These are phyloP conservation scores for Heterococcus sp. DNA, from an alignment of 108 stramenopile genomes.

Conservation along the genomic window DNA sequence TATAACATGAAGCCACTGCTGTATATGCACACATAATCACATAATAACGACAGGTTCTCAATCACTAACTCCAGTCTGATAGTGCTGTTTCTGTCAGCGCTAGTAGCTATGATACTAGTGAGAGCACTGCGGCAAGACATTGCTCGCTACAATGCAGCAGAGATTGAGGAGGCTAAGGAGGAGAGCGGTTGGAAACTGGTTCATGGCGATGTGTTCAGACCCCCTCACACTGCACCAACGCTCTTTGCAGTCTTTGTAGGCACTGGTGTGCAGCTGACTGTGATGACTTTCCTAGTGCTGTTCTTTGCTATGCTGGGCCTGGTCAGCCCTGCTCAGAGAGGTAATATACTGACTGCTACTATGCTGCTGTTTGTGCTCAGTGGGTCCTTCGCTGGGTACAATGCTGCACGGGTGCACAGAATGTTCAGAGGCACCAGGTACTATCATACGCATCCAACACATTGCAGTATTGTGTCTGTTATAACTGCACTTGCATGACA, in stretches of 20 bases:
- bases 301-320: constrained; percentile 72
- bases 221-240: constrained; percentile 77
- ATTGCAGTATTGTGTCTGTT: too few species aligned
- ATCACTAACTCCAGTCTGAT: constrained; percentile 84
- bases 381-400: constrained; percentile 80
- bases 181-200: constrained; percentile 99
- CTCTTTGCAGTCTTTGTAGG: constrained; percentile 78
- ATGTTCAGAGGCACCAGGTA: constrained; percentile 71
- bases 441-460: too few species aligned
- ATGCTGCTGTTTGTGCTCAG: constrained; percentile 84
- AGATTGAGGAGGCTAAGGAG: constrained; percentile 71
- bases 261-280: constrained; percentile 86
- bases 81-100: constrained; percentile 70
- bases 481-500: too few species aligned
- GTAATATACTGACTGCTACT: constrained; percentile 77
- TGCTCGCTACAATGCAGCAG: constrained; percentile 90
- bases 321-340: constrained; percentile 84
- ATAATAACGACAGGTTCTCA: too few species aligned
- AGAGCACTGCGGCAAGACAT: constrained; percentile 93
- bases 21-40: constrained; percentile 90
- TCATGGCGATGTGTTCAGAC: constrained; percentile 94
- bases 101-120: constrained; percentile 69
- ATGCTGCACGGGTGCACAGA: constrained; percentile 82
- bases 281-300: constrained; percentile 53
- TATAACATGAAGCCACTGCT: constrained; percentile 40